Evolutionary conservation across 1,284 basidiomycete genomes (phyloP).

Genomic region (Ceratobasidium sp.): DNA sequence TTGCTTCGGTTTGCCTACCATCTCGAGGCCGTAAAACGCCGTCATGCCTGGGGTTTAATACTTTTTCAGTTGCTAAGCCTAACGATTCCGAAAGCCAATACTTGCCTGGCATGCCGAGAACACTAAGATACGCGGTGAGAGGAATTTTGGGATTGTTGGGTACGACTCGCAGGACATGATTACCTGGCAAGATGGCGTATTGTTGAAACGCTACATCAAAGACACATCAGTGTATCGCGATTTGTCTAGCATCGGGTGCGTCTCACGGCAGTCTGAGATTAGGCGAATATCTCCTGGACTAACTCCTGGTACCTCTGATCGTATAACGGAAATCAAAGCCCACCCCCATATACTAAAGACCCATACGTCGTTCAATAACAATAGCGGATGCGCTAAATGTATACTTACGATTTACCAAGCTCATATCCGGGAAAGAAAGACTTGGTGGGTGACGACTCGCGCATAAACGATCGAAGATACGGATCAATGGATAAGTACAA

Average conservation of each 20-base stretch:
- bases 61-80: too few species aligned
- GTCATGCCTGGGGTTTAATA: slow-evolving; percentile 45
- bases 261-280: slow-evolving; percentile 9
- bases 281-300: slow-evolving; percentile 19
- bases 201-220: slow-evolving; percentile 2
- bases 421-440: too few species aligned
- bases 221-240: neutral
- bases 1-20: slow-evolving; percentile 54
- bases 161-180: neutral
- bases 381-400: neutral
- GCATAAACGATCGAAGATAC: slow-evolving; percentile 52
- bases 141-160: neutral
- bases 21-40: slow-evolving; percentile 51
- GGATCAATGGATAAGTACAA: slow-evolving; percentile 54
- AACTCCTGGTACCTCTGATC: slow-evolving; percentile 27
- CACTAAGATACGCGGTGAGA: neutral
- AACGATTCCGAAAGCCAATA: too few species aligned
- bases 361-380: neutral
- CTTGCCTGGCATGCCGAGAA: slow-evolving; percentile 16
- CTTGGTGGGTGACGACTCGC: neutral
- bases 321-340: slow-evolving; percentile 19
- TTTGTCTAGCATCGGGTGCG: neutral
- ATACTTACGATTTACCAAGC: slow-evolving; percentile 25
- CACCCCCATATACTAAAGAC: slow-evolving; percentile 13
- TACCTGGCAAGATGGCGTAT: neutral